phyloP scores from a whole-genome alignment of 257 asterid genomes.

The Hygrophila difformis region DNA sequence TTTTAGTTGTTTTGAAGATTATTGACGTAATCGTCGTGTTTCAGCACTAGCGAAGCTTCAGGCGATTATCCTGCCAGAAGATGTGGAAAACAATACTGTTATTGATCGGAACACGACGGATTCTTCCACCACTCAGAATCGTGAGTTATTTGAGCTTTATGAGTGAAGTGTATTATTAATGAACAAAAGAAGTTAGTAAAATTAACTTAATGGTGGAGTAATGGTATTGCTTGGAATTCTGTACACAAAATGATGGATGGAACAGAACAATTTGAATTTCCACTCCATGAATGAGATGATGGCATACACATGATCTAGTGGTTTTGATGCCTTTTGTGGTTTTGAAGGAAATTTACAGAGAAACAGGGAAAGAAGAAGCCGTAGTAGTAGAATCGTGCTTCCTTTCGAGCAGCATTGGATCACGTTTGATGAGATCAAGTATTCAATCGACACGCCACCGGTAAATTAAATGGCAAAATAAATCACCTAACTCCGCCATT shows the following conservation, averaged over 20 bases:
- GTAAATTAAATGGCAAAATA: constrained; percentile 10
- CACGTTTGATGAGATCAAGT: constrained; percentile 30
- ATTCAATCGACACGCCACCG: constrained; percentile 51
- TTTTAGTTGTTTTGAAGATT: too few species aligned
- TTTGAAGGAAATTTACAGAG: constrained; percentile 5
- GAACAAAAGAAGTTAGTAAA: too few species aligned
- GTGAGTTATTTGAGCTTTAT: constrained; percentile 11
- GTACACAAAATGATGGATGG: too few species aligned
- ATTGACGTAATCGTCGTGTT: neutral
- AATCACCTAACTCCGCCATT: neutral
- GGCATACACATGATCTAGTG: too few species aligned
- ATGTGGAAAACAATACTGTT: constrained; percentile 4
- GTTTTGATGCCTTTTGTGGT: neutral
- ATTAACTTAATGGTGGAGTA: too few species aligned
- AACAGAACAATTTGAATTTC: too few species aligned
- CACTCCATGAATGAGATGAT: too few species aligned
- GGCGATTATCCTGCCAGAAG: constrained; percentile 28
- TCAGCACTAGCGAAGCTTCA: constrained; percentile 49
- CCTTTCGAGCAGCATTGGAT: constrained; percentile 38
- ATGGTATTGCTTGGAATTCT: too few species aligned
- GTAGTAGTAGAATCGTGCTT: constrained; percentile 25
- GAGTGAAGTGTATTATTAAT: neutral
- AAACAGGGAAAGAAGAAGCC: constrained; percentile 10
- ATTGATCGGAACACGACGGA: too few species aligned
- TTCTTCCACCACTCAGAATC: neutral